These are phyloP conservation scores for Cochlearia excelsa DNA, from an alignment of 345 rosid species.

Conservation along the genomic window DNA sequence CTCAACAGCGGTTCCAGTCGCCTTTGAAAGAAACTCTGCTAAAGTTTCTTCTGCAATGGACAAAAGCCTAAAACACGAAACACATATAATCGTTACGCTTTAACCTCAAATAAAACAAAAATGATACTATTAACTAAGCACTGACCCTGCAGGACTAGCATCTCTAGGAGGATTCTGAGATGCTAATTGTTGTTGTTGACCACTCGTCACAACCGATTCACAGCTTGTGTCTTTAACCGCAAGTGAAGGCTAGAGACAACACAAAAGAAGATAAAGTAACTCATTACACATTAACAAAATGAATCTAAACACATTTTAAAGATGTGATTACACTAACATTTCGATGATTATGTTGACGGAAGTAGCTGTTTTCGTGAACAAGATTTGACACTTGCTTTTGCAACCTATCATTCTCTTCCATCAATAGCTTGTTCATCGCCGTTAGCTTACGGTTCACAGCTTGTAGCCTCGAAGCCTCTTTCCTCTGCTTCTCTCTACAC, in stretches of 20 bases:
- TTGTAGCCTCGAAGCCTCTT: slow-evolving; percentile 97
- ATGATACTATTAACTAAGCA: slow-evolving; percentile 33
- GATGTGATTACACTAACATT: slow-evolving; percentile 45
- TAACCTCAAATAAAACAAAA: slow-evolving; percentile 29
- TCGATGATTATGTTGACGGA: slow-evolving; percentile 79
- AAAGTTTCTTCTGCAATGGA: slow-evolving; percentile 99
- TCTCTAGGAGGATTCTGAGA: slow-evolving; percentile 98
- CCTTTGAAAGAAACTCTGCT: slow-evolving; percentile 99
- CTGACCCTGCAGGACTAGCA: slow-evolving; percentile 99
- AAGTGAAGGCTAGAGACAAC: slow-evolving; percentile 62
- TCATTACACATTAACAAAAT: neutral
- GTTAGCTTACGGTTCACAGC: slow-evolving; percentile 93
- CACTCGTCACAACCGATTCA: slow-evolving; percentile 96
- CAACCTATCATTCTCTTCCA: slow-evolving; percentile 99
- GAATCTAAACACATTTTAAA: neutral
- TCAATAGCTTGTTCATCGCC: slow-evolving; percentile 97
- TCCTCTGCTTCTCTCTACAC: slow-evolving; percentile 99
- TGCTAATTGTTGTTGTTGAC: slow-evolving; percentile 96
- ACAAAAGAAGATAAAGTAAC: slow-evolving; percentile 9
- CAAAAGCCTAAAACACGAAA: slow-evolving; percentile 67
- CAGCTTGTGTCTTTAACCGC: slow-evolving; percentile 97
- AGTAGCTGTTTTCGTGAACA: slow-evolving; percentile 97
- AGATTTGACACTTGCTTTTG: slow-evolving; percentile 98
- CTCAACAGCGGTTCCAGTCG: slow-evolving; percentile 99
- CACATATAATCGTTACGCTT: neutral